Conservation (phyloP, 2,329 filamentous ascomycete species). For the Sarocladiaceae sp. region DNA sequence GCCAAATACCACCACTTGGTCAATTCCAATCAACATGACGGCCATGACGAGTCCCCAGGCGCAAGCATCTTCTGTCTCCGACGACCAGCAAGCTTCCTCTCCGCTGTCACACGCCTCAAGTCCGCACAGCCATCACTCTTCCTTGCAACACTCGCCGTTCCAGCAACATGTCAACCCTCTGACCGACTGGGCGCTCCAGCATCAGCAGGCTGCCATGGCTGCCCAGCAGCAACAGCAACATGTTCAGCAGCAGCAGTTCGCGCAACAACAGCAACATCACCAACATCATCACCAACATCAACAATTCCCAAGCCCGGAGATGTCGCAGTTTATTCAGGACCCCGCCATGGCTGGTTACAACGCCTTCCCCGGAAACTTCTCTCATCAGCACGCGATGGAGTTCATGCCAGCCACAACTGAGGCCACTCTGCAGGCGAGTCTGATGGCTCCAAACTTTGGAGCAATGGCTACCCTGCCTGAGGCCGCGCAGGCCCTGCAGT, state of each 20-base stretch:
- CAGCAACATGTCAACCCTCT: slow-evolving; percentile 45
- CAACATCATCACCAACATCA: slow-evolving; percentile 12
- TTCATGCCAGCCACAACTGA: slow-evolving; percentile 57
- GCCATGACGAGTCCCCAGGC: slow-evolving; percentile 33
- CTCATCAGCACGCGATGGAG: slow-evolving; percentile 43
- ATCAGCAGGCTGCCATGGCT: slow-evolving; percentile 28
- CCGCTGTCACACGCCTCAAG: slow-evolving; percentile 46
- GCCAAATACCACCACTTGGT: slow-evolving; percentile 36
- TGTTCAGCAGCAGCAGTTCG: slow-evolving; percentile 17
- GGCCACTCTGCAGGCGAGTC: slow-evolving; percentile 53
- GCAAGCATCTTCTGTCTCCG: slow-evolving; percentile 42
- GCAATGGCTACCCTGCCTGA: slow-evolving; percentile 52
- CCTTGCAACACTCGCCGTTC: slow-evolving; percentile 49
- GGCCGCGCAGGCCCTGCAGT: slow-evolving; percentile 49
- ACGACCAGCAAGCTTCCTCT: slow-evolving; percentile 41
- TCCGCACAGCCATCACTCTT: slow-evolving; percentile 43
- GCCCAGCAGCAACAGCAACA: slow-evolving; percentile 19
- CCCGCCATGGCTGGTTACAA: slow-evolving; percentile 50
- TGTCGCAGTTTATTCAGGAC: slow-evolving; percentile 51
- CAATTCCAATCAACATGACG: slow-evolving; percentile 48
- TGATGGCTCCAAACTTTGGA: slow-evolving; percentile 59
- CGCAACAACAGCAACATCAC: slow-evolving; percentile 13
- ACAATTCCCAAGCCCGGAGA: slow-evolving; percentile 36
- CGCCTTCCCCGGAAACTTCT: slow-evolving; percentile 42
- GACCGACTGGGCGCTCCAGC: slow-evolving; percentile 57